Percentiles rank a stretch among this genome's conserved stretches.
These are phyloP conservation scores for Colletotrichum simmondsii DNA, from an alignment of 2,329 filamentous ascomycete genomes.

Conservation along the genomic window DNA sequence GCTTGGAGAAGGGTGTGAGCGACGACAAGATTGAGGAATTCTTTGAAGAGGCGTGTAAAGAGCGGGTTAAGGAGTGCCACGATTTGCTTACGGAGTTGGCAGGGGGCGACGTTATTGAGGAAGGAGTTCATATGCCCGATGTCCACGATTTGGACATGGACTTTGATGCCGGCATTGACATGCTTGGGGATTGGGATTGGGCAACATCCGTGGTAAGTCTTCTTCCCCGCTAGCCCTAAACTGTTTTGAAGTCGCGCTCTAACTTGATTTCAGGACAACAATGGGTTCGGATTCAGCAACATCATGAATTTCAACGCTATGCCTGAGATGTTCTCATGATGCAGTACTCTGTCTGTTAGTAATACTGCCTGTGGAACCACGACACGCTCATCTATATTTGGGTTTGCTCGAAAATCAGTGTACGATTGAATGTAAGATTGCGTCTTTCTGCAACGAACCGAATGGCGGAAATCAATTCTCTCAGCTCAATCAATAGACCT, in stretches of 20 bases:
- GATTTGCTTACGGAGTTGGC: conserved; percentile 48
- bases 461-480: background rate
- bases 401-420: background rate
- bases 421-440: background rate
- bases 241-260: background rate
- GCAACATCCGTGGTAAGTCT: conserved; percentile 43
- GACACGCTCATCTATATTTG: background rate
- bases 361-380: background rate
- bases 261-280: background rate
- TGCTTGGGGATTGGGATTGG: conserved; percentile 43
- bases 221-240: background rate
- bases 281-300: background rate
- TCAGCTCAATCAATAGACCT: too few relatives aligned
- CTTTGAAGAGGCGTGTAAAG: conserved; percentile 42
- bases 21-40: conserved; percentile 44
- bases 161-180: conserved; percentile 27
- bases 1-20: conserved; percentile 42
- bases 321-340: background rate
- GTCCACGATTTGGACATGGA: conserved; percentile 27
- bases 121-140: conserved; percentile 6
- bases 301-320: background rate
- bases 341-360: background rate
- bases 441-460: background rate
- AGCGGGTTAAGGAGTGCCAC: conserved; percentile 42
- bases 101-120: conserved; percentile 30